Evolutionary conservation across 2,329 filamentous ascomycete species (phyloP).

Genomic region (Zasmidium citrigriseum): DNA sequence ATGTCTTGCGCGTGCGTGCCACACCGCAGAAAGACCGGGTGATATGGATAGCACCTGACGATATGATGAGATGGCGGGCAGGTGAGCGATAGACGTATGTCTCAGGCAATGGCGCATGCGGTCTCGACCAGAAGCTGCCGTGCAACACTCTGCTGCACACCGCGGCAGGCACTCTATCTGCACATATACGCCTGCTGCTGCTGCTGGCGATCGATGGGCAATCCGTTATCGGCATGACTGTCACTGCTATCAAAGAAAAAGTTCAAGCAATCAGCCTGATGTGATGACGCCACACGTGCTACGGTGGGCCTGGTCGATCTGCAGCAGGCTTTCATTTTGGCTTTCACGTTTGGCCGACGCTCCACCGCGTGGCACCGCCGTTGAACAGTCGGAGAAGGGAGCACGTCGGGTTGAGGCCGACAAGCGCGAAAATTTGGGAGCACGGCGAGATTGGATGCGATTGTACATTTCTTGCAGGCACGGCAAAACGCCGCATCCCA

Average conservation of each 20-base stretch:
- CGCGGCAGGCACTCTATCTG: not conserved
- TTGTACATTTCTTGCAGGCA: not conserved
- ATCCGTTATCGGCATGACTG: not conserved
- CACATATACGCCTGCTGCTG: not conserved
- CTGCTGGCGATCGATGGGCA: not conserved
- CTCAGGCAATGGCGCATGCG: not conserved
- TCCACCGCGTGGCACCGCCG: not conserved
- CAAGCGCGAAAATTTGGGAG: not conserved
- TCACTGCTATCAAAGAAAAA: not conserved
- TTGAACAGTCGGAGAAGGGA: not conserved
- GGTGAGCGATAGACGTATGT: not conserved
- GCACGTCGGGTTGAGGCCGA: constrained; percentile 2
- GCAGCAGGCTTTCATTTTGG: not conserved
- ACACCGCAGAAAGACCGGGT: constrained; percentile 1
- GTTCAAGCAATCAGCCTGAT: not conserved
- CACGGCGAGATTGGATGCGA: not conserved
- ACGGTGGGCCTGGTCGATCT: not conserved
- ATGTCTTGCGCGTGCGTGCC: not conserved
- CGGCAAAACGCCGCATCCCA: not conserved
- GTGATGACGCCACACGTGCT: not conserved
- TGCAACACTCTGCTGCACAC: not conserved
- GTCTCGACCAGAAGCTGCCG: not conserved
- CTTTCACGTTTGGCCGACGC: not conserved
- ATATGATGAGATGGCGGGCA: not conserved
- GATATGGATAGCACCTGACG: too few relatives aligned